These are phyloP conservation scores for Fusarium euwallaceae DNA, from an alignment of 2,329 filamentous ascomycete genomes.

Conservation along the genomic window DNA sequence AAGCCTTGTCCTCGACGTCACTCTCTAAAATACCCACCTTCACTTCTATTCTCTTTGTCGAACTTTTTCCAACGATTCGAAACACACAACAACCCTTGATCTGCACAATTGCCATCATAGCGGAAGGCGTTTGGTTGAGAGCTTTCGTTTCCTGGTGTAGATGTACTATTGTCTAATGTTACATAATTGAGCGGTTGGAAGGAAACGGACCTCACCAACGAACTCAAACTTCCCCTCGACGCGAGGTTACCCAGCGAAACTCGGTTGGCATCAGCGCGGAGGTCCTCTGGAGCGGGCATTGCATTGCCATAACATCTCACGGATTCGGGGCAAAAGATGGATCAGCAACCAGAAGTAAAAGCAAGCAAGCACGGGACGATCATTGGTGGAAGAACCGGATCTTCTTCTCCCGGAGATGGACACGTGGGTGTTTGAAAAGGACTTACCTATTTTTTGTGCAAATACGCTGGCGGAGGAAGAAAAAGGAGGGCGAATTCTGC, in stretches of 20 bases:
- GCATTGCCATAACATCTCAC: constrained; percentile 49
- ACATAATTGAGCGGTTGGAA: constrained; percentile 55
- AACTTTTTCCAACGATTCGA: constrained; percentile 46
- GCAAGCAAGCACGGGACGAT: constrained; percentile 33
- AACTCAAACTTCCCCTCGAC: constrained; percentile 41
- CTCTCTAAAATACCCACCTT: constrained; percentile 66
- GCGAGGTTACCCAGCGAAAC: constrained; percentile 39
- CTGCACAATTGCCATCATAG: constrained; percentile 62
- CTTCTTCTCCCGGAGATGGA: constrained; percentile 40
- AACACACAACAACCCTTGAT: constrained; percentile 49
- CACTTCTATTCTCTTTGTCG: constrained; percentile 49
- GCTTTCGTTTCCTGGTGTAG: constrained; percentile 63
- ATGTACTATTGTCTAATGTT: constrained; percentile 67
- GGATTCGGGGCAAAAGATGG: constrained; percentile 51
- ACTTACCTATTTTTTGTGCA: constrained; percentile 27
- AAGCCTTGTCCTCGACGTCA: constrained; percentile 96
- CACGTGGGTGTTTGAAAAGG: constrained; percentile 21
- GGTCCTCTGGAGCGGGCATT: constrained; percentile 46
- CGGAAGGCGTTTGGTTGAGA: constrained; percentile 68
- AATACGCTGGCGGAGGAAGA: constrained; percentile 31
- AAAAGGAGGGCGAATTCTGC: constrained; percentile 11
- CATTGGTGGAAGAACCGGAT: constrained; percentile 38
- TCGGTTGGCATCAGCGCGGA: constrained; percentile 31
- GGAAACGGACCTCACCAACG: constrained; percentile 39
- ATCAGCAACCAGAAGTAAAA: constrained; percentile 42